Evolutionary conservation across 1,284 basidiomycete species (phyloP).

Genomic region (Fomitopsis pinicola): DNA sequence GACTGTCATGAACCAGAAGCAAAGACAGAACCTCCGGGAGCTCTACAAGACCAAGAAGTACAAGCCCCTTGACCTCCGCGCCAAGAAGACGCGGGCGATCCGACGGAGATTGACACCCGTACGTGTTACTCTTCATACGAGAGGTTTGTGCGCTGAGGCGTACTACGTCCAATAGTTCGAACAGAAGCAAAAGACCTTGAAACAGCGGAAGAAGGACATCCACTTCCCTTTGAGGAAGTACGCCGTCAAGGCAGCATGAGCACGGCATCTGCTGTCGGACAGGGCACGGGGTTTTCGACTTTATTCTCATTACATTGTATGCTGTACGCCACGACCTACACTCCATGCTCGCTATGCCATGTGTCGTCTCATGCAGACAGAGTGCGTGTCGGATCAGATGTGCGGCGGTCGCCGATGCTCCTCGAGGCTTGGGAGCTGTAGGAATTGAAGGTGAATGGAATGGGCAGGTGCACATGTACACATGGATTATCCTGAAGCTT

Average conservation of each 20-base stretch:
- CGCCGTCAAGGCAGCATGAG: slow-evolving; percentile 74
- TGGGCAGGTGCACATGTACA: background rate
- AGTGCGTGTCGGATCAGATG: slow-evolving; percentile 10
- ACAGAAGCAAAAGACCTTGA: slow-evolving; percentile 77
- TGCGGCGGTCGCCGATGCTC: background rate
- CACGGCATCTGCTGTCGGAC: slow-evolving; percentile 12
- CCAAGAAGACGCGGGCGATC: slow-evolving; percentile 99
- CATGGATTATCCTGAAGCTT: background rate
- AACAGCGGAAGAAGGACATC: slow-evolving; percentile 89
- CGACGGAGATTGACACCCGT: slow-evolving; percentile 92
- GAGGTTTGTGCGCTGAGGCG: background rate
- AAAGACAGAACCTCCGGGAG: slow-evolving; percentile 94
- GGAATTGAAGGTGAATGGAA: background rate
- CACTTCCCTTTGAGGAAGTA: slow-evolving; percentile 90
- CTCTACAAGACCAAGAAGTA: slow-evolving; percentile 99
- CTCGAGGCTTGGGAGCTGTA: background rate
- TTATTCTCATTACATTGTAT: slow-evolving; percentile 33
- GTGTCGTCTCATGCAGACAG: slow-evolving; percentile 8
- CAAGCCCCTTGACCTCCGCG: slow-evolving; percentile 94
- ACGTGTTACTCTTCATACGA: slow-evolving; percentile 18
- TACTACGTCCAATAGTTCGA: slow-evolving; percentile 59
- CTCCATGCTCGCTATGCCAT: slow-evolving; percentile 31
- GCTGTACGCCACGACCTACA: slow-evolving; percentile 34
- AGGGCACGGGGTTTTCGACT: slow-evolving; percentile 22
- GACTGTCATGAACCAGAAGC: slow-evolving; percentile 99